phyloP scores from a whole-genome alignment of 148 eudicot genomes.

The Polygonum maritimum region DNA sequence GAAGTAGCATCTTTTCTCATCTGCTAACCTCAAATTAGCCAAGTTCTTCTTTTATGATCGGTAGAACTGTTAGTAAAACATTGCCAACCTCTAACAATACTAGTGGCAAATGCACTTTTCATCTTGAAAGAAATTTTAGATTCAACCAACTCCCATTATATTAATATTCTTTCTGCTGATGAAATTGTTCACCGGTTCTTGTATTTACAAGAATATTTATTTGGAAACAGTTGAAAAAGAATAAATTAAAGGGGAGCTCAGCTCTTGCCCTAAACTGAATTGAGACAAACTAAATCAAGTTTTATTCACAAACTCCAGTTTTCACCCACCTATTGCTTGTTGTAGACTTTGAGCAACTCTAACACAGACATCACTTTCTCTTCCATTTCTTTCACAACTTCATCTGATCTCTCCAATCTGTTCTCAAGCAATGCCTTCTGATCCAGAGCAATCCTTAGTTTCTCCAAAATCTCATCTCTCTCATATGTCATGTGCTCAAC shows the following conservation, averaged over 20 bases:
- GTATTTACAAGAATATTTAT: background rate
- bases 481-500: slow-evolving; percentile 30
- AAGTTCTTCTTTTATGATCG: too few species aligned
- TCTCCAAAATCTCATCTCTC: slow-evolving; percentile 25
- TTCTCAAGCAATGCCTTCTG: slow-evolving; percentile 39
- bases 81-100: too few species aligned
- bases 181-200: too few species aligned
- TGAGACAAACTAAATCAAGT: background rate
- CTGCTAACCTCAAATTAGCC: too few species aligned
- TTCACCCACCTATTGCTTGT: slow-evolving; percentile 16
- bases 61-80: too few species aligned
- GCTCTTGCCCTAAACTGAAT: background rate
- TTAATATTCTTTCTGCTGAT: too few species aligned
- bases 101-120: too few species aligned
- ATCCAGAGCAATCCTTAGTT: slow-evolving; percentile 39
- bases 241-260: background rate
- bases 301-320: background rate
- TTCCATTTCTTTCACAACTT: slow-evolving; percentile 43
- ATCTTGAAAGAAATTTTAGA: too few species aligned
- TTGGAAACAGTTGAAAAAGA: background rate
- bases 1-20: too few species aligned
- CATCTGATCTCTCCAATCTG: slow-evolving; percentile 37
- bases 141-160: too few species aligned
- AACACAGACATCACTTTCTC: slow-evolving; percentile 57
- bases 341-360: slow-evolving; percentile 49